Evolutionary conservation across 2,329 filamentous ascomycete species (phyloP).

Genomic region (Alternaria dauci): DNA sequence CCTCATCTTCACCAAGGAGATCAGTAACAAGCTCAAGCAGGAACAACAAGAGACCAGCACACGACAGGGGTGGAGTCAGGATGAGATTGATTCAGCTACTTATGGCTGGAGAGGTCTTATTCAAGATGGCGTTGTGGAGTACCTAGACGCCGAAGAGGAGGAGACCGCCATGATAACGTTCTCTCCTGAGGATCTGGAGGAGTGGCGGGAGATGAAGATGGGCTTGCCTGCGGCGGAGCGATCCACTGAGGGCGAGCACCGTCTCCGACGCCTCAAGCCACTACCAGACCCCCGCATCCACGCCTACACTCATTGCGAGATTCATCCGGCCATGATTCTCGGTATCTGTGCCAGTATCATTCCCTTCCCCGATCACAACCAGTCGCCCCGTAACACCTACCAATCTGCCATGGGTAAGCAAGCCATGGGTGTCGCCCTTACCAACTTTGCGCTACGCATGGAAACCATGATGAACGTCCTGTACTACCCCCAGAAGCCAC

Average conservation of each 20-base stretch:
- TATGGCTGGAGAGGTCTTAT: conserved; percentile 92
- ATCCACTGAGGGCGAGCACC: conserved; percentile 71
- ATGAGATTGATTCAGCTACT: conserved; percentile 66
- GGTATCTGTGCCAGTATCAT: conserved; percentile 99
- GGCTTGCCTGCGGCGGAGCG: conserved; percentile 41
- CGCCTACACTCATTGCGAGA: conserved; percentile 97
- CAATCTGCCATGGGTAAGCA: conserved; percentile 99
- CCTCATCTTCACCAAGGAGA: conserved; percentile 83
- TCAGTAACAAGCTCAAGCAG: conserved; percentile 74
- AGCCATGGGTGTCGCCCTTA: conserved; percentile 98
- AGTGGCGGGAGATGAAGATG: conserved; percentile 58
- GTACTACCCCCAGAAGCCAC: conserved; percentile 97
- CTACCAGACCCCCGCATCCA: conserved; percentile 86
- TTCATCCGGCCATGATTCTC: conserved; percentile 98
- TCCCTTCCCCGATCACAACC: conserved; percentile 98
- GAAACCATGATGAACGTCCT: conserved; percentile 99
- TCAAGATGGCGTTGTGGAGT: conserved; percentile 86
- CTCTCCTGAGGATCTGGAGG: conserved; percentile 92
- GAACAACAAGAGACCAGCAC: conserved; percentile 72
- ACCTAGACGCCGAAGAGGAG: conserved; percentile 97
- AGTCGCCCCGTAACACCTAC: conserved; percentile 98
- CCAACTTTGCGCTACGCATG: conserved; percentile 96
- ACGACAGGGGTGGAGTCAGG: conserved; percentile 63
- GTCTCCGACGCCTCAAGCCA: conserved; percentile 87
- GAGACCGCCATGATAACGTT: conserved; percentile 99